Conservation (phyloP, 176 grass and related monocot genomes). For the Elymus sibiricus region DNA sequence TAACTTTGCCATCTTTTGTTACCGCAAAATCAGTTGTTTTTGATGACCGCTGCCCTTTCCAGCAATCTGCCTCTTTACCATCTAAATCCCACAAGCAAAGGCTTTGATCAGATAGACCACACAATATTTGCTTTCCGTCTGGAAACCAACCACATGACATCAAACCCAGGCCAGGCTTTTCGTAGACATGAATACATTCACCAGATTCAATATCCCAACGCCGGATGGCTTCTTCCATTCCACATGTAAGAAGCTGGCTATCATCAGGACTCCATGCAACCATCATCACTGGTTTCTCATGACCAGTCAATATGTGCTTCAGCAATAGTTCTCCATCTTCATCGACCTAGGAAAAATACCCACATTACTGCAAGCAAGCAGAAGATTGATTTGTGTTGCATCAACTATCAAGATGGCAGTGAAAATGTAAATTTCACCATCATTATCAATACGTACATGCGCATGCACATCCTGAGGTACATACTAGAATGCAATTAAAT, state of each 20-base stretch:
- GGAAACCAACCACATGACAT: conserved; percentile 76
- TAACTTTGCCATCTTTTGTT: conserved; percentile 55
- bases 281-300: conserved; percentile 65
- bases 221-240: conserved; percentile 68
- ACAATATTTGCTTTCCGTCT: conserved; percentile 62
- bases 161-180: conserved; percentile 47
- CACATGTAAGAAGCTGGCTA: conserved; percentile 80
- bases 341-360: conserved; percentile 57
- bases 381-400: conserved; percentile 17
- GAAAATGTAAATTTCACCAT: neutral
- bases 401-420: conserved; percentile 14
- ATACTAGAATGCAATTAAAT: neutral
- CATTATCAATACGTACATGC: neutral
- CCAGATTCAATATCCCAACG: conserved; percentile 76
- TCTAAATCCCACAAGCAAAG: conserved; percentile 63
- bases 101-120: conserved; percentile 39
- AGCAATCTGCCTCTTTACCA: conserved; percentile 58
- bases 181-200: conserved; percentile 72
- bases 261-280: conserved; percentile 88
- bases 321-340: conserved; percentile 55
- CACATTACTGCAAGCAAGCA: conserved; percentile 23
- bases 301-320: conserved; percentile 74
- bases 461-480: neutral
- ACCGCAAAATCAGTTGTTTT: conserved; percentile 62
- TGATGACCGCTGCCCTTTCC: conserved; percentile 53